Evolutionary conservation across 2,329 filamentous ascomycete species (phyloP).

Genomic region (Diaporthe aspalathi): DNA sequence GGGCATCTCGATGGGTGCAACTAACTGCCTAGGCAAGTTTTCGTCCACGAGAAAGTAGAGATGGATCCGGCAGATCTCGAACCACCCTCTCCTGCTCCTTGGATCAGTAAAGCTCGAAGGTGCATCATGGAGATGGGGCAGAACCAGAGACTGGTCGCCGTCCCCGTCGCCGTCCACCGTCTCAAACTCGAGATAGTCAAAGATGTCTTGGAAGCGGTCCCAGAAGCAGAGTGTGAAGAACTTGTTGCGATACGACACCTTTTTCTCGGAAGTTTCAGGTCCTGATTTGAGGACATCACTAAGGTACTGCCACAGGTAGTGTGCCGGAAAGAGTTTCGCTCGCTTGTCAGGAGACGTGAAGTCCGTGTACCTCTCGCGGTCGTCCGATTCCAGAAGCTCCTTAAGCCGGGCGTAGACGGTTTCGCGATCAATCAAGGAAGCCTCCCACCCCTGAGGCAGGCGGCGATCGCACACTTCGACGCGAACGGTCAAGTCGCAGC

Average conservation of each 20-base stretch:
- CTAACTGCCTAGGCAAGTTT: constrained; percentile 16
- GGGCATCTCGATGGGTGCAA: constrained; percentile 28
- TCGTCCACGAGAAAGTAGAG: constrained; percentile 36
- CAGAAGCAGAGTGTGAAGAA: constrained; percentile 37
- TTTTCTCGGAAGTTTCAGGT: constrained; percentile 18
- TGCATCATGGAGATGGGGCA: constrained; percentile 32
- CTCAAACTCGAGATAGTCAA: constrained; percentile 34
- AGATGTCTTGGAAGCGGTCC: constrained; percentile 26
- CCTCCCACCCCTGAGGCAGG: constrained; percentile 56
- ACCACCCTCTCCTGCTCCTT: constrained; percentile 34
- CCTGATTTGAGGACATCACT: constrained; percentile 34
- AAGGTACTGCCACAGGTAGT: constrained; percentile 38
- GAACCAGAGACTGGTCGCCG: constrained; percentile 31
- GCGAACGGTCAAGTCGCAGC: constrained; percentile 56
- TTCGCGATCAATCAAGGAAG: constrained; percentile 57
- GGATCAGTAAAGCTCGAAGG: background rate
- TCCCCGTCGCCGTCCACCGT: background rate
- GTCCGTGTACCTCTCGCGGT: constrained; percentile 61
- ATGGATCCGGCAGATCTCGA: constrained; percentile 36
- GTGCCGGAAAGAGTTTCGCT: constrained; percentile 34
- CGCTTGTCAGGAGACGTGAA: constrained; percentile 47
- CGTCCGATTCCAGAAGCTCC: constrained; percentile 52
- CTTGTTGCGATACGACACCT: constrained; percentile 38
- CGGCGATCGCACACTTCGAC: constrained; percentile 64
- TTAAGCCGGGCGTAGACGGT: constrained; percentile 56